phyloP scores from a whole-genome alignment of 179 eudicot species.

The Sideroxylon spinosum region DNA sequence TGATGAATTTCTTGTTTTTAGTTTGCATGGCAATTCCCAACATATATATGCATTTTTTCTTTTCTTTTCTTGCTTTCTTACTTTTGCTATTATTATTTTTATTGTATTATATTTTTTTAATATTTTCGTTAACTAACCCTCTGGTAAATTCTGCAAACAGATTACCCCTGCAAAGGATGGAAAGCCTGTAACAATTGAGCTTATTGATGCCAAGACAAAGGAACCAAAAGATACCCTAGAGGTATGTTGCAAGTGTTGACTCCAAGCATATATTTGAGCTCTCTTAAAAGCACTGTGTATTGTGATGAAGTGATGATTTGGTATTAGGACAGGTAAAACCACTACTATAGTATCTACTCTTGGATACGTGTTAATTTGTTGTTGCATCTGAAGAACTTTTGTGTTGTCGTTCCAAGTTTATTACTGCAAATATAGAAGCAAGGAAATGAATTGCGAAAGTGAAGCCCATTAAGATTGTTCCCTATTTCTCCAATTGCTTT shows the following conservation, averaged over 20 bases:
- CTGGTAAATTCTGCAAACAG: slow-evolving; percentile 36
- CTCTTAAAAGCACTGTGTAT: neutral
- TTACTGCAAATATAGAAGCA: no score
- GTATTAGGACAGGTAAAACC: neutral
- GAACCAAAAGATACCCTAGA: slow-evolving; percentile 80
- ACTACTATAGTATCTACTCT: neutral
- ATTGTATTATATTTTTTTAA: slow-evolving; percentile 4
- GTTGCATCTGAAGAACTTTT: no score
- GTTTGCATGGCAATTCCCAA: neutral
- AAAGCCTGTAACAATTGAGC: slow-evolving; percentile 92
- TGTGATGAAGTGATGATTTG: neutral
- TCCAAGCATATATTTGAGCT: neutral
- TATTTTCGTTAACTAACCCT: neutral
- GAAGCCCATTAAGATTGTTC: neutral
- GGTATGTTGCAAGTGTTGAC: slow-evolving; percentile 35
- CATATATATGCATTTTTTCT: neutral
- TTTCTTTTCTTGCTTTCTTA: neutral
- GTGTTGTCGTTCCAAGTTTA: no score
- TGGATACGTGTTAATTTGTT: no score
- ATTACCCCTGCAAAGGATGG: slow-evolving; percentile 99
- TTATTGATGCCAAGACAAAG: slow-evolving; percentile 96
- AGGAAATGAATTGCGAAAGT: neutral
- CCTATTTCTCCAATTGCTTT: neutral
- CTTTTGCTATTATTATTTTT: slow-evolving; percentile 1
- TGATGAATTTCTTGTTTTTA: neutral